Evolutionary conservation across 495 filamentous ascomycete species (phyloP).

Genomic region (Podospora appendiculata): DNA sequence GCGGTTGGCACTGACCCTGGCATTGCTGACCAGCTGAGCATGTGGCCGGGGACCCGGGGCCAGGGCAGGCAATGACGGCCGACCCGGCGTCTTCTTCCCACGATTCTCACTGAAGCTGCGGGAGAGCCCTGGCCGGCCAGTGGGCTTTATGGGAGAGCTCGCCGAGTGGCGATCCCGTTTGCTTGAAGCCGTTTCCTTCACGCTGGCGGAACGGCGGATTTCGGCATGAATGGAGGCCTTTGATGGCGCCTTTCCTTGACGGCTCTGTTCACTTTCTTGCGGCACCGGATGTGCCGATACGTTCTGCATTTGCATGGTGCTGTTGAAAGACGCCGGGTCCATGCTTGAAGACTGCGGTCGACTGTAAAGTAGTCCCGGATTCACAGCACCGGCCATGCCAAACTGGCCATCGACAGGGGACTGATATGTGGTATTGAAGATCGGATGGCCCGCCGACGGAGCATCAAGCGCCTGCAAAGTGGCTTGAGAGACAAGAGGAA

Average conservation of each 20-base stretch:
- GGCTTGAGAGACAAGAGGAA: slow-evolving; percentile 32
- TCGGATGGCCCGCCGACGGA: slow-evolving; percentile 25
- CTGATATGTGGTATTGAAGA: slow-evolving; percentile 32
- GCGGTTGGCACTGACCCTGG: slow-evolving; percentile 18
- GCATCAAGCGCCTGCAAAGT: slow-evolving; percentile 26
- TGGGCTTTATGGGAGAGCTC: slow-evolving; percentile 46
- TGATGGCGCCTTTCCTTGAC: slow-evolving; percentile 9
- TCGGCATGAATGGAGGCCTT: slow-evolving; percentile 24
- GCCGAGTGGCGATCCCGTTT: slow-evolving; percentile 37
- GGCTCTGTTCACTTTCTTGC: slow-evolving; percentile 6
- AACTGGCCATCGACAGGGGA: slow-evolving; percentile 34
- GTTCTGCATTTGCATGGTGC: slow-evolving; percentile 20
- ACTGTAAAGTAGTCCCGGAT: slow-evolving; percentile 40
- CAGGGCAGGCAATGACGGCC: slow-evolving; percentile 26
- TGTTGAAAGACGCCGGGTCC: slow-evolving; percentile 26
- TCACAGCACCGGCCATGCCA: slow-evolving; percentile 28
- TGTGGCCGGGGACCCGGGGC: slow-evolving; percentile 25
- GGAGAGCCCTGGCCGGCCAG: slow-evolving; percentile 46
- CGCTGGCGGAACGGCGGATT: slow-evolving; percentile 35
- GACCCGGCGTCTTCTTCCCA: slow-evolving; percentile 26
- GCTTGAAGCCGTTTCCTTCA: slow-evolving; percentile 25
- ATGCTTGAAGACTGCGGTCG: slow-evolving; percentile 36
- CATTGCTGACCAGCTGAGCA: slow-evolving; percentile 12
- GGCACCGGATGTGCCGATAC: slow-evolving; percentile 16
- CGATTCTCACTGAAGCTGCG: slow-evolving; percentile 53